Conservation (phyloP, 2,329 filamentous ascomycete species). For the Talaromyces sp. region DNA sequence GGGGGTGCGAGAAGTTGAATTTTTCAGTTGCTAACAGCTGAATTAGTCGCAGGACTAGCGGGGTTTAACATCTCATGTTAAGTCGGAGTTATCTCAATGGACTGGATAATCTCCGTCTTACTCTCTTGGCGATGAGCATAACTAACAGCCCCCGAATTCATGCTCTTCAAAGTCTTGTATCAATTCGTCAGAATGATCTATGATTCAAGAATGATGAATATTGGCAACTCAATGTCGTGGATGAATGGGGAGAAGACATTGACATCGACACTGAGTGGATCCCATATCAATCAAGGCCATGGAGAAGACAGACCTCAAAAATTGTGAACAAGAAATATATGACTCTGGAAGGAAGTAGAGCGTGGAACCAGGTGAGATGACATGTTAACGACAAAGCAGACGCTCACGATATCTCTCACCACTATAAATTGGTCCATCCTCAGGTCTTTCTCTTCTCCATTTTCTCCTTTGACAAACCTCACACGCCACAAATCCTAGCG, state of each 20-base stretch:
- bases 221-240: neutral
- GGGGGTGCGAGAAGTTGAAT: neutral
- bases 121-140: neutral
- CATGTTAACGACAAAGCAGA: neutral
- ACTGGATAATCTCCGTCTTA: neutral
- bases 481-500: neutral
- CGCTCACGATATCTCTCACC: neutral
- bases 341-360: neutral
- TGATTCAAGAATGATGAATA: neutral
- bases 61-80: neutral
- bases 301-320: neutral
- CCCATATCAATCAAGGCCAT: neutral
- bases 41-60: neutral
- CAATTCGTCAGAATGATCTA: no score
- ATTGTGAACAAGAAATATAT: neutral
- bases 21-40: neutral
- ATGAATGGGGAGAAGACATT: neutral
- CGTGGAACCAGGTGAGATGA: neutral
- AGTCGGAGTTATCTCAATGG: neutral
- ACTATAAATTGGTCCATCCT: neutral
- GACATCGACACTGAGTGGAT: neutral
- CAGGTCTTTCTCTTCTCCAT: neutral
- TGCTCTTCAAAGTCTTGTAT: neutral
- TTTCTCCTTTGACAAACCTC: neutral
- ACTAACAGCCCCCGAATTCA: neutral